Evolutionary conservation across 495 filamentous ascomycete genomes (phyloP).

Genomic region (Xylaria flabelliformis): DNA sequence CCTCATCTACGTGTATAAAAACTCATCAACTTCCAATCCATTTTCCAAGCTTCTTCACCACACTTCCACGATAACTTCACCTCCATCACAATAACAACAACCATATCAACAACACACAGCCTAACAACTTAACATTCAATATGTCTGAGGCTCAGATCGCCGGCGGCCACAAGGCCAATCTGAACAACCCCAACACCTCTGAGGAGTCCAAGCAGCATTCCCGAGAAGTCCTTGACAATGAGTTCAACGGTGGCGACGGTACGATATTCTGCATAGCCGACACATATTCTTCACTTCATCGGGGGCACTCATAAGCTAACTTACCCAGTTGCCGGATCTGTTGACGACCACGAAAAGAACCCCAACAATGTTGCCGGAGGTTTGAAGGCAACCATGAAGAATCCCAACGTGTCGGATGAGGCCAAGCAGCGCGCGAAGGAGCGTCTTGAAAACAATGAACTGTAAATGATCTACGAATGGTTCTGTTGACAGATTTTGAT

Average conservation of each 20-base stretch:
- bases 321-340: neutral
- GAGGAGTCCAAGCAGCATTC: slow-evolving; percentile 33
- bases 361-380: neutral
- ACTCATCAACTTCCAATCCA: neutral
- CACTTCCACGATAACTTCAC: neutral
- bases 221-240: neutral
- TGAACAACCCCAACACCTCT: slow-evolving; percentile 54
- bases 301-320: neutral
- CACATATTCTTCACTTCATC: neutral
- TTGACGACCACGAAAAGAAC: neutral
- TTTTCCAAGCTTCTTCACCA: neutral
- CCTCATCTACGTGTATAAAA: neutral
- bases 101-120: neutral
- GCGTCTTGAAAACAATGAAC: neutral
- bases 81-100: neutral
- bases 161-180: slow-evolving; percentile 57
- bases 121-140: neutral
- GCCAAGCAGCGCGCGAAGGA: neutral
- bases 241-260: neutral
- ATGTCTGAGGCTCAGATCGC: slow-evolving; percentile 45
- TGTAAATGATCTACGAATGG: neutral
- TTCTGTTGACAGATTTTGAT: neutral
- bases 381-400: neutral
- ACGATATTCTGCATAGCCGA: neutral
- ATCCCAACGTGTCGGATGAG: neutral